Conservation (phyloP, 2,329 filamentous ascomycete species). For the Xylariales sp. region DNA sequence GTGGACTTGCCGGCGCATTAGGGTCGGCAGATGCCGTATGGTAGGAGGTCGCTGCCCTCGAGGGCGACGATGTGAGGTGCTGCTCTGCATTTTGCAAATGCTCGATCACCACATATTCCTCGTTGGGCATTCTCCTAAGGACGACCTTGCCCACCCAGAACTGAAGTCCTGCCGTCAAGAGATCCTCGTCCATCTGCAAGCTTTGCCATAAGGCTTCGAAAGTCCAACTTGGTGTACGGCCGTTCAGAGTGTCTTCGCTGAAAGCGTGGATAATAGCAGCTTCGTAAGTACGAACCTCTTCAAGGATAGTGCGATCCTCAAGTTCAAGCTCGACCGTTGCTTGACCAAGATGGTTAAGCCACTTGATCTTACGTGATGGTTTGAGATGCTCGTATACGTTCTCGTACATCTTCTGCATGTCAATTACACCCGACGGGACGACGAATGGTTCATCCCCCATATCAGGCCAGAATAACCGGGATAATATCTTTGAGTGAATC, state of each 20-base stretch:
- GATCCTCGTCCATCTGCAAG: slow-evolving; percentile 69
- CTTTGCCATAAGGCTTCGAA: slow-evolving; percentile 47
- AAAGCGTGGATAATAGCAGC: slow-evolving; percentile 86
- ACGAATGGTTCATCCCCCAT: slow-evolving; percentile 66
- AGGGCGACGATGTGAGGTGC: slow-evolving; percentile 15
- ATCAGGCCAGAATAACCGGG: slow-evolving; percentile 88
- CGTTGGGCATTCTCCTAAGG: slow-evolving; percentile 50
- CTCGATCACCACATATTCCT: slow-evolving; percentile 66
- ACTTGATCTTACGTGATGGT: slow-evolving; percentile 77
- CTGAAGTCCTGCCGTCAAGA: slow-evolving; percentile 60
- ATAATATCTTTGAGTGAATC: slow-evolving; percentile 81
- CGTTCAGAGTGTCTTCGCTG: slow-evolving; percentile 21
- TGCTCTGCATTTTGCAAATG: slow-evolving; percentile 42
- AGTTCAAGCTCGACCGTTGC: slow-evolving; percentile 79
- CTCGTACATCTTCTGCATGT: slow-evolving; percentile 67
- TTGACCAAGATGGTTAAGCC: slow-evolving; percentile 78
- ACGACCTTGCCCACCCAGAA: slow-evolving; percentile 71
- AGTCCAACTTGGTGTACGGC: slow-evolving; percentile 33
- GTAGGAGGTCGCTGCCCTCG: slow-evolving; percentile 14
- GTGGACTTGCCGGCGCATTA: slow-evolving; percentile 34
- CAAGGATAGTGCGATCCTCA: slow-evolving; percentile 68
- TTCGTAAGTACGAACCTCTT: slow-evolving; percentile 78
- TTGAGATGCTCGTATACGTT: slow-evolving; percentile 75
- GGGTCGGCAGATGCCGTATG: slow-evolving; percentile 16
- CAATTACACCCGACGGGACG: slow-evolving; percentile 53